Evolutionary conservation across 2,329 filamentous ascomycete genomes (phyloP).

Genomic region (Botrytis squamosa): DNA sequence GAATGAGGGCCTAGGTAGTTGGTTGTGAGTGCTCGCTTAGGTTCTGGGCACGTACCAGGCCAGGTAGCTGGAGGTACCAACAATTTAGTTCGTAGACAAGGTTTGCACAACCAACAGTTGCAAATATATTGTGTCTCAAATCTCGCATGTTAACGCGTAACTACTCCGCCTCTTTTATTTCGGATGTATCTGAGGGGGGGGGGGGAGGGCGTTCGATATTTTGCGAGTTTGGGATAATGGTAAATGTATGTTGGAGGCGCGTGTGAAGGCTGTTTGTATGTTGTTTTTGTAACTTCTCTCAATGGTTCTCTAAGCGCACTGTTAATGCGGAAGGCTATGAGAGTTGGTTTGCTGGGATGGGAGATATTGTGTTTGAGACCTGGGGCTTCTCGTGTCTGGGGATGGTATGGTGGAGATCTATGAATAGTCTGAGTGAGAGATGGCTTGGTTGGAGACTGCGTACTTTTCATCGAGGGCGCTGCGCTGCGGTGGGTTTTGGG

Average conservation of each 20-base stretch:
- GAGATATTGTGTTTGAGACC: too few relatives aligned
- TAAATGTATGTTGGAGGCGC: not conserved
- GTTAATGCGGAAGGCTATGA: not conserved
- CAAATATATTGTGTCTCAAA: not conserved
- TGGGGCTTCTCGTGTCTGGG: not conserved
- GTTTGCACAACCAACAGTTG: not conserved
- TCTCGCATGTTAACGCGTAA: too few relatives aligned
- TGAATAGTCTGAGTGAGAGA: not conserved
- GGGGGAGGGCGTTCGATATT: fast-evolving
- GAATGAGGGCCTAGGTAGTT: too few relatives aligned
- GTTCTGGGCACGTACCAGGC: not conserved
- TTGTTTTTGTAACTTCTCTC: not conserved
- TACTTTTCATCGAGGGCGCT: not conserved
- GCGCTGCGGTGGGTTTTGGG: not conserved
- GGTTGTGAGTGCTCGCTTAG: not conserved
- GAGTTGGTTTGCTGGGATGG: too few relatives aligned
- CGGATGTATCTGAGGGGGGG: too few relatives aligned
- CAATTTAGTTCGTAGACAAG: not conserved
- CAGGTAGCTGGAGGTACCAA: not conserved
- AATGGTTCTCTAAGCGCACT: not conserved
- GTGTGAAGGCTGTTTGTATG: not conserved
- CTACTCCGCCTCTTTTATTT: not conserved
- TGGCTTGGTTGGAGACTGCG: not conserved
- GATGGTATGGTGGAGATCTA: not conserved
- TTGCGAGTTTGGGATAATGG: too few relatives aligned